Evolutionary conservation across 73 alveolate genomes (phyloP), one percentile per base, ranked within the genome.

Genomic region (Symbiodinium pilosum): DNA sequence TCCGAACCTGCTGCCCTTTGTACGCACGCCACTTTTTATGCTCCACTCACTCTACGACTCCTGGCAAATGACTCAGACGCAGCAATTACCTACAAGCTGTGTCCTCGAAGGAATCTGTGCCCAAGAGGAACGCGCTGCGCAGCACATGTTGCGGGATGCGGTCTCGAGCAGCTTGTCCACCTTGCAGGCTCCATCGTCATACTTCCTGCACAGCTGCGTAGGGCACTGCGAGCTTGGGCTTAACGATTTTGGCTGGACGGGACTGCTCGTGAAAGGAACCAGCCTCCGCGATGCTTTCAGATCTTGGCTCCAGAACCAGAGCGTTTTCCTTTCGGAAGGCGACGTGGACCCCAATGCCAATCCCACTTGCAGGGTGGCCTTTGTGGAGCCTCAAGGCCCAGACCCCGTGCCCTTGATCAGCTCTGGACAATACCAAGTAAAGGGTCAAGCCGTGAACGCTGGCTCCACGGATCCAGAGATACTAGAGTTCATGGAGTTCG

Each of bases 221-320:
- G 73, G 73, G n/a, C 73, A 56, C 73, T 56, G 73, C 73, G 73
- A 56, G 73, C 32, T 56, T 56, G 73, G 73, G 21, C 73, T 56
- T 32, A 56, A 56, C 73, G 73, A 56, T 16, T 56, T 56, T 32
- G 73, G 73, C n/a, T 56, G 73, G 73, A 56, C 73, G 32, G 73
- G 73, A 16, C 73, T 56, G 34, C 34, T 56, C 73, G 73, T 56
- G 73, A 56, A 56, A 56, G 73, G 73, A 8, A 71, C 85, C 85
- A 71, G 85, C 85, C 85, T 71, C 44, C 85, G 85, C 44, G 85
- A 71, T 30, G 85, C 85, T 36, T 71, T 71, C 85, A 28, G 43
- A 30, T 71, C 85, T 4, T 71, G 85, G 85, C 85, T 71, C 26
- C 32, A 24, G 85, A 24, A n/a, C 24, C 85, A 71, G 32, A 71